Percentiles rank a stretch among this genome's conserved stretches.
Evolutionary conservation across 768 basidiomycete species (phyloP).

Genomic region (Collybia sordida): DNA sequence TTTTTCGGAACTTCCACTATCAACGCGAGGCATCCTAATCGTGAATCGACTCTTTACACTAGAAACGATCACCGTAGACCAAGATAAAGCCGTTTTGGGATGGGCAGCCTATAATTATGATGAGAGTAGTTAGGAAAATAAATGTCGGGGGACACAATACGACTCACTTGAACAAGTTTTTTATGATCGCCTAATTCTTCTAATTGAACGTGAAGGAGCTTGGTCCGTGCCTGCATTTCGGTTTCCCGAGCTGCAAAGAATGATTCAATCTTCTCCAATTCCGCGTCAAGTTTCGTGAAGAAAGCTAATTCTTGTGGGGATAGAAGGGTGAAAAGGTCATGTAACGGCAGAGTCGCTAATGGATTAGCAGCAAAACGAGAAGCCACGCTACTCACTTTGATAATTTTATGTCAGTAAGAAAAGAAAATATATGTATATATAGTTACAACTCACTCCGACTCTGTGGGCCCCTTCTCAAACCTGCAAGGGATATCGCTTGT

Average conservation of each 20-base stretch:
- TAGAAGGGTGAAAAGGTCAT: conserved; percentile 54
- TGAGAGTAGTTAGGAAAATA: background rate
- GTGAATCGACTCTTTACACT: conserved; percentile 5
- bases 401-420: background rate
- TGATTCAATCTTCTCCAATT: conserved; percentile 81
- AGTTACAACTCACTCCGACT: background rate
- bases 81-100: conserved; percentile 5
- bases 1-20: too few relatives aligned
- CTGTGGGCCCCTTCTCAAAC: background rate
- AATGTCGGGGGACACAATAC: too few relatives aligned
- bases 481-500: background rate
- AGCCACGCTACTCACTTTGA: background rate
- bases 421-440: background rate
- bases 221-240: conserved; percentile 50
- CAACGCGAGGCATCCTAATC: background rate
- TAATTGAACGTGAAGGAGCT: conserved; percentile 64
- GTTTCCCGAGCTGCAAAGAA: conserved; percentile 79
- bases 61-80: conserved; percentile 7
- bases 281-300: conserved; percentile 72
- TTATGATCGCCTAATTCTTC: conserved; percentile 72
- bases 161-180: conserved; percentile 51
- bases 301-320: conserved; percentile 66
- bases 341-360: conserved; percentile 35
- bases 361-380: conserved; percentile 13
- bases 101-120: conserved; percentile 10